phyloP scores from a whole-genome alignment of 108 stramenopile species.

The Pseudonitzschia pungens region DNA sequence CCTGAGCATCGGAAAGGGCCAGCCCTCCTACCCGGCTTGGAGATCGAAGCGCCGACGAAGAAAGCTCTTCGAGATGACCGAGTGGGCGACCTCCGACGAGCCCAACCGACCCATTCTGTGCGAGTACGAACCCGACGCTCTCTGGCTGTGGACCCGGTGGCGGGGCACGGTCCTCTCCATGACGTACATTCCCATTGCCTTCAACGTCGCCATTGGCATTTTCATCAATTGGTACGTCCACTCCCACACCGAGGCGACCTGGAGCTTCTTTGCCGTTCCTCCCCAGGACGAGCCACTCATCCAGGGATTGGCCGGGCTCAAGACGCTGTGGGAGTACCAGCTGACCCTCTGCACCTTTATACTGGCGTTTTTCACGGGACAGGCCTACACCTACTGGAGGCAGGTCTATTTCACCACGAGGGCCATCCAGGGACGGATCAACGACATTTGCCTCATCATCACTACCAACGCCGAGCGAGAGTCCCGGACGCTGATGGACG shows the following conservation, averaged over 20 bases:
- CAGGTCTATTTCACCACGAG: conserved; percentile 50
- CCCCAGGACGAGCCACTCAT: conserved; percentile 45
- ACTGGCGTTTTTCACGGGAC: conserved; percentile 51
- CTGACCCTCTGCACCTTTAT: conserved; percentile 51
- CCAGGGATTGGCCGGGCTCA: conserved; percentile 39
- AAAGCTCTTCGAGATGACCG: conserved; percentile 4
- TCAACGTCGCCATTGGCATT: conserved; percentile 26
- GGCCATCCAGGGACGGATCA: conserved; percentile 61
- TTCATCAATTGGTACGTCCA: conserved; percentile 41
- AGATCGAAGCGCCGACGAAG: neutral
- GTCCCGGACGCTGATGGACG: neutral
- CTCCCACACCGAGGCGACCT: conserved; percentile 16
- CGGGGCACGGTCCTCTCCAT: conserved; percentile 49
- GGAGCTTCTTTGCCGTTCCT: conserved; percentile 45
- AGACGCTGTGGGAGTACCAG: conserved; percentile 61
- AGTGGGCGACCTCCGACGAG: conserved; percentile 17
- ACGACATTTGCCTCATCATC: conserved; percentile 60
- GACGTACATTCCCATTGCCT: conserved; percentile 17
- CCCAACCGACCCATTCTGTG: conserved; percentile 47
- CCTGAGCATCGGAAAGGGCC: neutral
- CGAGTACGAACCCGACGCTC: conserved; percentile 54
- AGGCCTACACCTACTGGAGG: conserved; percentile 55
- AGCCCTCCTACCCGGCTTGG: conserved; percentile 14
- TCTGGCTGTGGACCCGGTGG: conserved; percentile 62
- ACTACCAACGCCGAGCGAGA: conserved; percentile 40